Conservation (phyloP, 2,329 filamentous ascomycete species). For the Ploettnerulaceae sp. region DNA sequence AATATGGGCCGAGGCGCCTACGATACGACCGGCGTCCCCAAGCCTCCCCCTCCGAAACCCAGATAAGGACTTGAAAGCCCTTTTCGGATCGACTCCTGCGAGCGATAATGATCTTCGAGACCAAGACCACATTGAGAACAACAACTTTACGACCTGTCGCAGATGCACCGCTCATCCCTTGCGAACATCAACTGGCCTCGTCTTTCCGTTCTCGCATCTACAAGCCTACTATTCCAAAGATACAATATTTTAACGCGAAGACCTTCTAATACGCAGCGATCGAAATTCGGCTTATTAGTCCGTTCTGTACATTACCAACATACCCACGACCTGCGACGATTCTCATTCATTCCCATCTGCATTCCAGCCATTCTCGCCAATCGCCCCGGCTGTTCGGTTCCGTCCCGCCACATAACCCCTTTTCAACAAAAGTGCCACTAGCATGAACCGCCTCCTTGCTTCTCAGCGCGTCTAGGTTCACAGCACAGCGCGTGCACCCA, state of each 20-base stretch:
- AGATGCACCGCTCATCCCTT: conserved; percentile 11
- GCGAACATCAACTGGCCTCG: conserved; percentile 7
- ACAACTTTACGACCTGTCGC: conserved; percentile 8
- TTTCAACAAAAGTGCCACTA: background rate
- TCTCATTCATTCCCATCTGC: conserved; percentile 24
- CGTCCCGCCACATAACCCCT: conserved; percentile 1
- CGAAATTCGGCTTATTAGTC: conserved; percentile 8
- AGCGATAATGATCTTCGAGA: conserved; percentile 11
- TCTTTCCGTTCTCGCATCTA: conserved; percentile 5
- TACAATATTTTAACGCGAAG: conserved; percentile 1
- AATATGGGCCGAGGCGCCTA: conserved; percentile 50
- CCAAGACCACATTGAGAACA: background rate
- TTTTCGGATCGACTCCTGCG: conserved; percentile 7
- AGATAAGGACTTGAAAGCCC: conserved; percentile 23
- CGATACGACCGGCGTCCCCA: conserved; percentile 46
- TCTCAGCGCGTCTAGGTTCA: conserved; percentile 25
- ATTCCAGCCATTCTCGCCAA: conserved; percentile 18
- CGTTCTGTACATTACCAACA: conserved; percentile 24
- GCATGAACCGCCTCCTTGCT: conserved; percentile 7
- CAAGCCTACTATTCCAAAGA: conserved; percentile 5
- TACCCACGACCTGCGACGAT: conserved; percentile 29
- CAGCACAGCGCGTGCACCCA: no score
- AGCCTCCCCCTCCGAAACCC: conserved; percentile 38
- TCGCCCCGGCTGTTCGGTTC: conserved; percentile 6
- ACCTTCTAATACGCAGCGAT: conserved; percentile 6